A percentile compares a stretch with the other conserved stretches of the same genome.
Evolutionary conservation across 2,329 filamentous ascomycete species (phyloP).

Genomic region (Cladophialophora psammophila): DNA sequence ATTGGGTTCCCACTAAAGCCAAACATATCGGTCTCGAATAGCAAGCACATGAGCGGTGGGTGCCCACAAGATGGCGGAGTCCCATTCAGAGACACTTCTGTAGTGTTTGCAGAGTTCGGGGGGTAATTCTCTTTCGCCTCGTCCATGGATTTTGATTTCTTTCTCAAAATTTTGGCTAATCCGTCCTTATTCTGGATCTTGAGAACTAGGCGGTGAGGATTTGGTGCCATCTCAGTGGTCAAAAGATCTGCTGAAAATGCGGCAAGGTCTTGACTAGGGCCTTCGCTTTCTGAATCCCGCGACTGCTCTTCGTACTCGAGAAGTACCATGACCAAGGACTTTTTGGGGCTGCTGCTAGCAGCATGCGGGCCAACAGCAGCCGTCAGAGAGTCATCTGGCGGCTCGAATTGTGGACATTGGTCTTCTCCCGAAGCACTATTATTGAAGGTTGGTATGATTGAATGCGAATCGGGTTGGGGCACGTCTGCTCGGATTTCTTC

Average conservation of each 20-base stretch:
- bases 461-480: neutral
- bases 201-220: slow-evolving; percentile 21
- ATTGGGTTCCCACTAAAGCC: neutral
- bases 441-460: neutral
- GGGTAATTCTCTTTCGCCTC: neutral
- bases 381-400: neutral
- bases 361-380: neutral
- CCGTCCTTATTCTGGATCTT: slow-evolving; percentile 25
- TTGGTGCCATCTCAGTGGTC: neutral
- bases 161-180: slow-evolving; percentile 11
- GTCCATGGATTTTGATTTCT: neutral
- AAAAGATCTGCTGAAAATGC: neutral
- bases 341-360: neutral
- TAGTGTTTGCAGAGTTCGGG: neutral
- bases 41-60: neutral
- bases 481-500: neutral
- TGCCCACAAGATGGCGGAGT: neutral
- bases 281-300: neutral
- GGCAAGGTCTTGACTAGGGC: neutral
- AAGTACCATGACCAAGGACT: neutral
- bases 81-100: slow-evolving; percentile 1
- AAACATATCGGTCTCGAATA: neutral
- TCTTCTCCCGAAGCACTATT: neutral
- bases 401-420: neutral
- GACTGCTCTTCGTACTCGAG: neutral